These are phyloP conservation scores for Corynespora cassiicola DNA, from an alignment of 2,329 filamentous ascomycete genomes.

Conservation along the genomic window DNA sequence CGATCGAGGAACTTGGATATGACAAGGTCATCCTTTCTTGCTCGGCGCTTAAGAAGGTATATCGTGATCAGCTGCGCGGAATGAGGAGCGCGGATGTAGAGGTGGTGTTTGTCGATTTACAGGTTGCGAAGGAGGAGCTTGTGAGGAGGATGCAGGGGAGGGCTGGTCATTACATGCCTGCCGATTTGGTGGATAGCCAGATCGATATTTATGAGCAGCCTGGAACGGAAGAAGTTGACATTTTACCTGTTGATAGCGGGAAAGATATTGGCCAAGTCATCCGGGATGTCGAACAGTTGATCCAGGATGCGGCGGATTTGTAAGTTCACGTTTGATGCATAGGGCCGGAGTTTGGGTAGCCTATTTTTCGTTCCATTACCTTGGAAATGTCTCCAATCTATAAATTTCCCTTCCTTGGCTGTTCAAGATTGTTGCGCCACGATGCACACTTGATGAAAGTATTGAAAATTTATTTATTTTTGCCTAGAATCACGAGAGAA, in stretches of 20 bases:
- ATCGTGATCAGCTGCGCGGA: constrained; percentile 42
- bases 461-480: too few species aligned
- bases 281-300: too few species aligned
- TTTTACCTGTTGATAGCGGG: constrained; percentile 39
- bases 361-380: too few species aligned
- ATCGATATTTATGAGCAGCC: constrained; percentile 38
- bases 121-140: constrained; percentile 38
- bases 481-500: too few species aligned
- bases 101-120: constrained; percentile 46
- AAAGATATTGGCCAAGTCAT: too few species aligned
- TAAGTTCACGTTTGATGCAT: too few species aligned
- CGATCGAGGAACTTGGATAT: constrained; percentile 12
- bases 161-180: constrained; percentile 46
- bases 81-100: constrained; percentile 18
- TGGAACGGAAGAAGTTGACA: constrained; percentile 38
- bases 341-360: too few species aligned
- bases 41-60: constrained; percentile 45
- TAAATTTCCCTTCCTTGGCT: too few species aligned
- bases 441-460: too few species aligned
- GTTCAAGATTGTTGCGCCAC: too few species aligned
- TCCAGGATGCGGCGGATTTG: too few species aligned
- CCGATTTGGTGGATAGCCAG: constrained; percentile 45
- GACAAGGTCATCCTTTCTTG: constrained; percentile 45
- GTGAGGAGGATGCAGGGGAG: constrained; percentile 31
- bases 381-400: too few species aligned